Base-by-base conservation (phyloP, 805 yeast genomes). In the Ogataea ramenticola region DNA sequence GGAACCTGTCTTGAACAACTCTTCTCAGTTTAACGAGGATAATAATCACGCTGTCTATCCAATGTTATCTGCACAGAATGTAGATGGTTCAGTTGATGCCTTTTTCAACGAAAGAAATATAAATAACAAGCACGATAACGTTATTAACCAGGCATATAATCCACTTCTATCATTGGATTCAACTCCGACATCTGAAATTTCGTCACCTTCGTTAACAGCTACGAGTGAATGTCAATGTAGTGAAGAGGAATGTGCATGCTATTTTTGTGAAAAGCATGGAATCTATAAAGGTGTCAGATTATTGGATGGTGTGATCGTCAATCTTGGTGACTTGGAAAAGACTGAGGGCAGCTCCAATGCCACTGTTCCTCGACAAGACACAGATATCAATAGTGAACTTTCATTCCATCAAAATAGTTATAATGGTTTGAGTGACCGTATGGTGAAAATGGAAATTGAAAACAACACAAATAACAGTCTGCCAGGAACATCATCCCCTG, bases 241-340 rank as follows among this genome's bases (percentile, higher is more conserved):
- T 4, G 53, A 57, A 4, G 62, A 61, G 20, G 60, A 58, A 29
- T 64, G 70, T 44, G 56, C 51, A 15, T 65, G 70, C 43, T 61
- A 52, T 36, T 57, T 62, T 40, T 65, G 68, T 53, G 62, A 53
- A 14, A 31, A 48, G 9, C 69, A 65, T 47, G 65, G 66, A 2
- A 63, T 64, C 5, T 49, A 49, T 1, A 47, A 58, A 36, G 68
- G 68, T 10, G 42, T 62, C 3, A 47, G 65, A 22, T 10, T 57
- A 4, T 36, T 49, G 2, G 64, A 60, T 46, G 65, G 65, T n/a
- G 48, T 49, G 2, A 32, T 49, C 10, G 62, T 60, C 9, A 43
- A 52, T 3, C 4, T 37, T 5, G 41, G 30, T 6, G 39, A 37
- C 4, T 29, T 4, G 4, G 19, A 17, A 19, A 16, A 15, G 16